Percentiles rank a stretch among this genome's conserved stretches.
These are phyloP conservation scores for Zancudomyces culisetae DNA, from an alignment of 371 early-diverging fungal species.

Conservation along the genomic window DNA sequence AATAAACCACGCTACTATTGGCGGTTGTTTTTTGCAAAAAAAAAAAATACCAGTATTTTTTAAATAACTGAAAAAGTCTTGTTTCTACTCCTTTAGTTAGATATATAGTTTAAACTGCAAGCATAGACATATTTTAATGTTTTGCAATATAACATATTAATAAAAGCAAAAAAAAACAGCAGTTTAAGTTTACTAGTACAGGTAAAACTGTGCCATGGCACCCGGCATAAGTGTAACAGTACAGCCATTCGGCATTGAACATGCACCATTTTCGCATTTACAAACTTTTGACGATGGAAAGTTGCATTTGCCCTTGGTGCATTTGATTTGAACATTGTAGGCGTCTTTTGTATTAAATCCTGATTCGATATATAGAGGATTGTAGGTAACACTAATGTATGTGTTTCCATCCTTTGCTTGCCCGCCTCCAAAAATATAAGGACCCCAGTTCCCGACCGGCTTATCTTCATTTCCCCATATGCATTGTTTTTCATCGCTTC, in stretches of 20 bases:
- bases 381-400: conserved; percentile 20
- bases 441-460: conserved; percentile 25
- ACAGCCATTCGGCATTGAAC: conserved; percentile 22
- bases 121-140: too few relatives aligned
- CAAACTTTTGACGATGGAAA: conserved; percentile 20
- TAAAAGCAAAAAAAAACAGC: too few relatives aligned
- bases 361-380: conserved; percentile 14
- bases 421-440: conserved; percentile 24
- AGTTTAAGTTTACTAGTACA: conserved; percentile 18
- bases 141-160: too few relatives aligned
- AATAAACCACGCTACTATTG: too few relatives aligned
- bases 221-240: conserved; percentile 15
- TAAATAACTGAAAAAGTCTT: too few relatives aligned
- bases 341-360: conserved; percentile 12
- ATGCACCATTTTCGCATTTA: conserved; percentile 19
- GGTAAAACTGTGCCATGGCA: conserved; percentile 13
- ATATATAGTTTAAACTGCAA: too few relatives aligned
- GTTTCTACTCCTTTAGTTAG: too few relatives aligned
- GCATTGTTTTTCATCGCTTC: conserved; percentile 14
- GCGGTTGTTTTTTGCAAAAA: too few relatives aligned
- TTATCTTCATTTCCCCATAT: conserved; percentile 18
- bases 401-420: conserved; percentile 21
- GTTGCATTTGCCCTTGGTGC: conserved; percentile 14
- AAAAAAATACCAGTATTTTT: too few relatives aligned
- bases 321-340: conserved; percentile 20